These are phyloP conservation scores for Xerocomus brunneocitrinus DNA, from an alignment of 768 basidiomycete genomes.

Conservation along the genomic window DNA sequence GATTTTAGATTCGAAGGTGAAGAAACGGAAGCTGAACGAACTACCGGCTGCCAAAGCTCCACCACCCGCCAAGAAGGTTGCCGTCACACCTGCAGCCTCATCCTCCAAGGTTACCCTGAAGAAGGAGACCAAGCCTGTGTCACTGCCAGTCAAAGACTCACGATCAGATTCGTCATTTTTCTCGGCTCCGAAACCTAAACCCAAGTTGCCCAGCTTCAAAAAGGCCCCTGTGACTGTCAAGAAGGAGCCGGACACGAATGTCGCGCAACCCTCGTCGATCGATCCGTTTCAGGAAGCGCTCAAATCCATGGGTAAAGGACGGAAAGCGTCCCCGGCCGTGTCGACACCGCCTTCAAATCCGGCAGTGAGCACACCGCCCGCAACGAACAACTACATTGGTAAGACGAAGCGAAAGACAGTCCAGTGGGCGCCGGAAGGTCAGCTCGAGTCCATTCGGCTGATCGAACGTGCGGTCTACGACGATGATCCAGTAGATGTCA, in stretches of 20 bases:
- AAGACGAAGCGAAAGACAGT: slow-evolving; percentile 72
- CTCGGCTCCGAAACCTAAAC: slow-evolving; percentile 80
- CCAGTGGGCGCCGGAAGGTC: slow-evolving; percentile 70
- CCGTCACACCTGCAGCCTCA: slow-evolving; percentile 32
- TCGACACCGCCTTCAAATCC: slow-evolving; percentile 50
- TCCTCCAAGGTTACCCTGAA: slow-evolving; percentile 41
- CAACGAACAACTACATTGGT: slow-evolving; percentile 38
- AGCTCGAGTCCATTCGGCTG: slow-evolving; percentile 69
- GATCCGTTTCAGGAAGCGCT: slow-evolving; percentile 83
- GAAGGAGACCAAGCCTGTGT: slow-evolving; percentile 46
- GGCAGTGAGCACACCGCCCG: slow-evolving; percentile 30
- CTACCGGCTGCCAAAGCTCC: slow-evolving; percentile 40
- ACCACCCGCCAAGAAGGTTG: slow-evolving; percentile 64
- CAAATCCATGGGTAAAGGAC: slow-evolving; percentile 63
- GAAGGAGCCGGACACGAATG: slow-evolving; percentile 51
- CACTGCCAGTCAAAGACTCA: slow-evolving; percentile 58
- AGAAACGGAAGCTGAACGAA: slow-evolving; percentile 73
- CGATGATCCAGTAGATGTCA: slow-evolving; percentile 84
- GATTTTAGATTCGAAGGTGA: slow-evolving; percentile 49
- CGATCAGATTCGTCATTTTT: slow-evolving; percentile 88
- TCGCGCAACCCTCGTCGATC: slow-evolving; percentile 71
- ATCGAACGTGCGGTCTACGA: slow-evolving; percentile 88
- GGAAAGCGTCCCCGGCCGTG: slow-evolving; percentile 58
- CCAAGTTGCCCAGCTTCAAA: slow-evolving; percentile 82
- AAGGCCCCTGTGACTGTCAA: slow-evolving; percentile 56